phyloP scores from a whole-genome alignment of 495 filamentous ascomycete species.

The Hyaloscypha finlandica region DNA sequence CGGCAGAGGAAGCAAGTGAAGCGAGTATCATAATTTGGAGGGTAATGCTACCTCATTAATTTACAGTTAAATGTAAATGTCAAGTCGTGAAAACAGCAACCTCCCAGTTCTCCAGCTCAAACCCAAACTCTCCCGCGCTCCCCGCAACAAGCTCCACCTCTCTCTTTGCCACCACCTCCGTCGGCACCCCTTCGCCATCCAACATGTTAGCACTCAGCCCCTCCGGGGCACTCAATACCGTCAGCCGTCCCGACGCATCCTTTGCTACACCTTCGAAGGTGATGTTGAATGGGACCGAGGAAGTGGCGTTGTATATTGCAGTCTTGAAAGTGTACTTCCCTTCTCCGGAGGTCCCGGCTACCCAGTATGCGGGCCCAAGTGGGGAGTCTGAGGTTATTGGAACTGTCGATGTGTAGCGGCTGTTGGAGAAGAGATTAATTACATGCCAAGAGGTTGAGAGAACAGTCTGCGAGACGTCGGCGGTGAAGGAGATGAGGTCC shows the following conservation, averaged over 20 bases:
- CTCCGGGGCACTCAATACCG: constrained; percentile 55
- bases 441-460: constrained; percentile 32
- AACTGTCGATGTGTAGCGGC: constrained; percentile 29
- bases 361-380: constrained; percentile 36
- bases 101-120: constrained; percentile 40
- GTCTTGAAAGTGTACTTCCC: constrained; percentile 56
- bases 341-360: constrained; percentile 32
- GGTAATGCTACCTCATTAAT: no score
- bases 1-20: no score
- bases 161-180: constrained; percentile 43
- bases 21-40: no score
- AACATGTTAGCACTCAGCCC: constrained; percentile 34
- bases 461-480: constrained; percentile 24
- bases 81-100: constrained; percentile 41
- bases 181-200: constrained; percentile 39
- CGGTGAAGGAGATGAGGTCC: constrained; percentile 30
- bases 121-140: constrained; percentile 40
- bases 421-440: constrained; percentile 33
- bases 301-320: constrained; percentile 67
- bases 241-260: constrained; percentile 53
- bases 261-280: constrained; percentile 53
- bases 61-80: background rate
- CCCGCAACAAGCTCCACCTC: constrained; percentile 42
- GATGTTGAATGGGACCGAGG: constrained; percentile 48
- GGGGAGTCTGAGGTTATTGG: constrained; percentile 28